Evolutionary conservation across 1,139 yeast genomes (phyloP).

Genomic region (Zygoascus hellenicus): DNA sequence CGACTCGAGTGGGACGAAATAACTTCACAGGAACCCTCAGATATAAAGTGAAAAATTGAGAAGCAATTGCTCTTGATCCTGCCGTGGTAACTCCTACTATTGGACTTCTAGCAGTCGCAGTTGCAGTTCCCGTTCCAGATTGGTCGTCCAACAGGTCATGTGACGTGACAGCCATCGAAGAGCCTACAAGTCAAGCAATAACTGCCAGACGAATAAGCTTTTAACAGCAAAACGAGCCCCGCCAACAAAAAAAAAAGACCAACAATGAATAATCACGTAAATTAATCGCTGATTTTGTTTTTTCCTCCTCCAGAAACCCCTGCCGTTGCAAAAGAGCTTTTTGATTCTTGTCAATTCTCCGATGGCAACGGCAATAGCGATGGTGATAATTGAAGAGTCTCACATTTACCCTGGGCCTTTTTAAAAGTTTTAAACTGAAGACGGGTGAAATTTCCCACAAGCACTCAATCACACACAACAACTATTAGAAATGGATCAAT

Average conservation of each 20-base stretch:
- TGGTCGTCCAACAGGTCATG: too few species aligned
- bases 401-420: neutral
- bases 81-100: constrained; percentile 67
- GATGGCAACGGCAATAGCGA: neutral
- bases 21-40: constrained; percentile 75
- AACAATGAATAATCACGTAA: too few species aligned
- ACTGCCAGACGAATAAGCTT: too few species aligned
- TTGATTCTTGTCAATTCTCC: neutral
- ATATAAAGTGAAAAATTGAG: constrained; percentile 73
- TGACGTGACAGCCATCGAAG: too few species aligned
- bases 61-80: constrained; percentile 74
- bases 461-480: neutral
- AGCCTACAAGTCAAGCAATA: too few species aligned
- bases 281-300: too few species aligned
- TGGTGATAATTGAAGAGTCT: neutral
- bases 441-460: neutral
- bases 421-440: neutral
- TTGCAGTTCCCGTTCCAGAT: too few species aligned
- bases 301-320: too few species aligned
- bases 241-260: too few species aligned
- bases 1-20: constrained; percentile 86
- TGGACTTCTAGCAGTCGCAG: constrained; percentile 9
- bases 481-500: constrained; percentile 35
- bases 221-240: too few species aligned
- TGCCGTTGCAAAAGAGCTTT: neutral